Conservation (phyloP, 202 grass and related monocot species). For the Thinopyrum obtusiflorum region DNA sequence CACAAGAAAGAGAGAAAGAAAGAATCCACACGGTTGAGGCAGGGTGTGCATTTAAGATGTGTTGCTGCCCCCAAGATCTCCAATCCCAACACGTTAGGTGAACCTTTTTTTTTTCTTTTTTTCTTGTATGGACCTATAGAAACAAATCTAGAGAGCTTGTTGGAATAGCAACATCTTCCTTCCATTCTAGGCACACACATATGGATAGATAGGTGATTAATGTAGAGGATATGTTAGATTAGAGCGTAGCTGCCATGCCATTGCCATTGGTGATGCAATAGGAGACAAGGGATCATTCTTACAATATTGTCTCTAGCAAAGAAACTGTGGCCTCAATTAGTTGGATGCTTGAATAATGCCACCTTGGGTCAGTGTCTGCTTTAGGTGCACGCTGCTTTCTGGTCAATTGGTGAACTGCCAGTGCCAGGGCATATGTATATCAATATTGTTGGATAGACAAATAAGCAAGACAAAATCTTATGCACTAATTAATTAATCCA, state of each 20-base stretch:
- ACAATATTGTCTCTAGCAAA: constrained; percentile 41
- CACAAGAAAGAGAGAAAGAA: not conserved
- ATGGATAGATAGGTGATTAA: constrained; percentile 18
- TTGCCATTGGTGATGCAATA: constrained; percentile 26
- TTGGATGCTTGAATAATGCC: constrained; percentile 33
- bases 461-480: not conserved
- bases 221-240: constrained; percentile 36
- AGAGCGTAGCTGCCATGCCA: constrained; percentile 6
- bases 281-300: constrained; percentile 28
- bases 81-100: constrained; percentile 45
- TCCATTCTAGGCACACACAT: not conserved
- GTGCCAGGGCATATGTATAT: not conserved
- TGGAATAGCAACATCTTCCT: constrained; percentile 4
- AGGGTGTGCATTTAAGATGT: constrained; percentile 33
- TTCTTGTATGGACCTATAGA: not conserved
- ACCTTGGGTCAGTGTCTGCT: constrained; percentile 36
- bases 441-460: constrained; percentile 8
- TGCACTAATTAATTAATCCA: constrained; percentile 16
- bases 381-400: constrained; percentile 38
- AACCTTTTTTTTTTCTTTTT: not conserved
- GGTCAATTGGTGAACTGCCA: constrained; percentile 44
- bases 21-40: constrained; percentile 3
- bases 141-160: not conserved
- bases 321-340: constrained; percentile 12
- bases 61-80: constrained; percentile 41